These are phyloP conservation scores for Tulasnella sp. DNA, from an alignment of 768 basidiomycete species.

Conservation along the genomic window DNA sequence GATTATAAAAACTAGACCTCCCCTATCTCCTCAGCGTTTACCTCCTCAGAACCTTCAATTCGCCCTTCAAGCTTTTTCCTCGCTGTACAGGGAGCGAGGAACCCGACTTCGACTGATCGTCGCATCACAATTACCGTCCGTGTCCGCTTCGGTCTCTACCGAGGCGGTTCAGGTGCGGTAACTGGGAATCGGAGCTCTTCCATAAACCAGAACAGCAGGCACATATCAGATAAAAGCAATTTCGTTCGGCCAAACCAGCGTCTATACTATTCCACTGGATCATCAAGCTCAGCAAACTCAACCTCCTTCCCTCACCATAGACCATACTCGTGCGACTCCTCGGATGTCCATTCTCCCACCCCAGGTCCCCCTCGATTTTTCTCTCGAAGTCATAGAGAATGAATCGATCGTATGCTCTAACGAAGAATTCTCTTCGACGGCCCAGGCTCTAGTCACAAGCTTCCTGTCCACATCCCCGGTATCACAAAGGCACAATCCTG, in stretches of 20 bases:
- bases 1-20: constrained; percentile 12
- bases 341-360: too few relatives aligned
- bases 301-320: constrained; percentile 23
- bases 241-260: constrained; percentile 17
- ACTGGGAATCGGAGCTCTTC: constrained; percentile 33
- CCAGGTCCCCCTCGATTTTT: too few relatives aligned
- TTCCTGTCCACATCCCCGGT: not conserved
- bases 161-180: constrained; percentile 70
- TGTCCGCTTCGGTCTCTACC: constrained; percentile 46
- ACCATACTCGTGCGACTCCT: too few relatives aligned
- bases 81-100: constrained; percentile 61
- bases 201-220: constrained; percentile 24
- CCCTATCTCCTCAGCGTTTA: constrained; percentile 8
- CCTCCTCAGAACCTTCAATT: constrained; percentile 17
- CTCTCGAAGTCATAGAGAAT: too few relatives aligned
- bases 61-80: constrained; percentile 45
- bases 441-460: too few relatives aligned
- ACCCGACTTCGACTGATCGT: constrained; percentile 41
- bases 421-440: not conserved
- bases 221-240: constrained; percentile 15
- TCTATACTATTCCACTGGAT: constrained; percentile 18
- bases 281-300: constrained; percentile 1
- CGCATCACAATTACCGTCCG: constrained; percentile 40
- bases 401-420: not conserved
- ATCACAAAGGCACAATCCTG: not conserved